These are phyloP conservation scores for Gliomastix tumulicola DNA, from an alignment of 2,329 filamentous ascomycete genomes.

Conservation along the genomic window DNA sequence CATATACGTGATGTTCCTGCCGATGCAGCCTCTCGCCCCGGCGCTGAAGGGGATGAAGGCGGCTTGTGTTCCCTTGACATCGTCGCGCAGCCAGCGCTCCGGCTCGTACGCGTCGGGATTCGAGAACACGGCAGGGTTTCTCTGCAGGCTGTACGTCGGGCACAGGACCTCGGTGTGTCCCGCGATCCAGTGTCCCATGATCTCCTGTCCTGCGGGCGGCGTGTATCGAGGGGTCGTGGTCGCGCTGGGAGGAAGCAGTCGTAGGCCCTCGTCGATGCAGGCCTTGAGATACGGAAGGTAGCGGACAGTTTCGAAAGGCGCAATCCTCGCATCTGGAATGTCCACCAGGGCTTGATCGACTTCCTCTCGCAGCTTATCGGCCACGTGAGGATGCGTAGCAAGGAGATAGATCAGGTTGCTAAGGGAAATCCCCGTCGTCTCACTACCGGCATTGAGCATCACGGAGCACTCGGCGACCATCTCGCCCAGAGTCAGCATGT, in stretches of 20 bases:
- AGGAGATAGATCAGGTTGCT: constrained; percentile 23
- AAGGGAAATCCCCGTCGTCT: constrained; percentile 41
- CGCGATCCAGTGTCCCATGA: not conserved
- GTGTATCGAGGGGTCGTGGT: not conserved
- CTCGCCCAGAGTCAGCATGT: constrained; percentile 48
- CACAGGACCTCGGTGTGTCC: not conserved
- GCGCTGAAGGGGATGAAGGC: constrained; percentile 11
- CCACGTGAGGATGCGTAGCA: not conserved
- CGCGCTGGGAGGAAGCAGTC: not conserved
- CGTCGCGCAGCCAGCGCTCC: not conserved
- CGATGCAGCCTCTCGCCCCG: constrained; percentile 32
- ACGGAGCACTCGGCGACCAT: constrained; percentile 47
- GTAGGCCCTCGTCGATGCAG: not conserved
- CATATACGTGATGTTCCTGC: constrained; percentile 29
- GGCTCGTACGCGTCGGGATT: not conserved
- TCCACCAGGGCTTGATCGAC: not conserved
- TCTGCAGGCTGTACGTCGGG: not conserved
- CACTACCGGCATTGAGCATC: constrained; percentile 44
- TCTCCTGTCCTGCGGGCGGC: not conserved
- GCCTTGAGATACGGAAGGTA: no score
- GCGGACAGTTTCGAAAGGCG: no score
- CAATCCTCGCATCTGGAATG: not conserved
- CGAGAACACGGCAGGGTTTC: not conserved
- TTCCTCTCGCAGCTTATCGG: not conserved
- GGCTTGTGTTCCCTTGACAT: not conserved